Base-by-base conservation (phyloP, 2,329 filamentous ascomycete species). In the Cordyceps javanica region DNA sequence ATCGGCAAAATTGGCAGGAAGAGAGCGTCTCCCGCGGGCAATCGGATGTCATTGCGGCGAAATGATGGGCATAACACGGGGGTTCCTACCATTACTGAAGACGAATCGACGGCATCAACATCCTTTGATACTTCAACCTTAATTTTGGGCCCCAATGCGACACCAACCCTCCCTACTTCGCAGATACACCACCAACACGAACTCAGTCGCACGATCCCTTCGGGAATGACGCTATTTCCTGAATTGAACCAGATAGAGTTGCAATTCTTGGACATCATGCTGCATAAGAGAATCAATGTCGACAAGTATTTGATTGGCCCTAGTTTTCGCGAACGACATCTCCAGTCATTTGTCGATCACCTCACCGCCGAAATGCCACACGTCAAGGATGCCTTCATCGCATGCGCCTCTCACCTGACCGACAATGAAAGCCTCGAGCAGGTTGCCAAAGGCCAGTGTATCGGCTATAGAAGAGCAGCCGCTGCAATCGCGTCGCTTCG, bases 241-340 rank as follows among this genome's bases (percentile, higher is more conserved):
- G 45, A 60, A 14, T 19, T 60, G 30, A 57, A 19, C 54, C 53
- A 36, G 21, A n/a, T 60, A 39, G 58, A 60, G 42, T 39, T 57
- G 32, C 54, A 46, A 28, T 46, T 60, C 7, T 41, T 60, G 4
- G 58, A 60, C 34, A 39, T 41, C 23, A 57, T 56, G 39, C 32
- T 60, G 21, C 54, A 60, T 32, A 57, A 60, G 39, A 36, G 39
- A n/a, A 57, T 60, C 44, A 38, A 50, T 13, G 48, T 60, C 8
- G 58, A 57, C 58, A 60, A 60, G 39, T 60, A 57, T 34, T 16
- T 60, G 14, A 57, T 60, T 25, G 53, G 58, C 16, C 54, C 58
- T 6, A 60, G 53, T 19, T 60, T 60, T 25, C 58, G 58, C 19
- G 46, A 57, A 14, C 46, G 45, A 41, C 58, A 60, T 26, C 54